These are phyloP conservation scores for Mallotus repandus DNA, from an alignment of 441 rosid genomes.

Conservation along the genomic window DNA sequence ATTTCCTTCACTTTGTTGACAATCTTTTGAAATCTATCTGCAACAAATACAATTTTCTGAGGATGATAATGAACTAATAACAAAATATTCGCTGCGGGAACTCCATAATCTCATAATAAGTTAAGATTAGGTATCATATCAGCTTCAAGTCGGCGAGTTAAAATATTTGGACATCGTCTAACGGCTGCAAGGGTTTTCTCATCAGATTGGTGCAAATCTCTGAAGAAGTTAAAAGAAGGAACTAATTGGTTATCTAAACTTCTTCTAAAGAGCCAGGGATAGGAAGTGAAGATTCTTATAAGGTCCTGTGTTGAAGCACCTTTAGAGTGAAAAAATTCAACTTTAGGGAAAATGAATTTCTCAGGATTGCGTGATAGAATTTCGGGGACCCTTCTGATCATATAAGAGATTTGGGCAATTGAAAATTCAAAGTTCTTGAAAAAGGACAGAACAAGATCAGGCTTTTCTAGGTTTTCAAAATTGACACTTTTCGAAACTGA, in stretches of 20 bases:
- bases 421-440: conserved; percentile 16
- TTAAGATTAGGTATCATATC: background rate
- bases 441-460: conserved; percentile 14
- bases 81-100: conserved; percentile 6
- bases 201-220: conserved; percentile 8
- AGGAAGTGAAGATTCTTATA: background rate
- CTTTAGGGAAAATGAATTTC: conserved; percentile 11
- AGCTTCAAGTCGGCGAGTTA: background rate
- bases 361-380: background rate
- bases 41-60: too few relatives aligned
- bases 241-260: conserved; percentile 11
- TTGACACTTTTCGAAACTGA: conserved; percentile 4
- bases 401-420: background rate
- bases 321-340: conserved; percentile 17
- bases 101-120: conserved; percentile 10
- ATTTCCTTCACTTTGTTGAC: conserved; percentile 14
- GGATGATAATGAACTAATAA: background rate
- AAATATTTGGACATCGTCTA: background rate
- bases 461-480: conserved; percentile 8
- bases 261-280: background rate
- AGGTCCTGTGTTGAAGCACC: conserved; percentile 21
- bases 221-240: conserved; percentile 14
- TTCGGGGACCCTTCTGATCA: conserved; percentile 4
- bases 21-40: background rate
- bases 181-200: background rate